phyloP scores from a whole-genome alignment of 352 stramenopile genomes.

The Peronosclerospora sorghi region DNA sequence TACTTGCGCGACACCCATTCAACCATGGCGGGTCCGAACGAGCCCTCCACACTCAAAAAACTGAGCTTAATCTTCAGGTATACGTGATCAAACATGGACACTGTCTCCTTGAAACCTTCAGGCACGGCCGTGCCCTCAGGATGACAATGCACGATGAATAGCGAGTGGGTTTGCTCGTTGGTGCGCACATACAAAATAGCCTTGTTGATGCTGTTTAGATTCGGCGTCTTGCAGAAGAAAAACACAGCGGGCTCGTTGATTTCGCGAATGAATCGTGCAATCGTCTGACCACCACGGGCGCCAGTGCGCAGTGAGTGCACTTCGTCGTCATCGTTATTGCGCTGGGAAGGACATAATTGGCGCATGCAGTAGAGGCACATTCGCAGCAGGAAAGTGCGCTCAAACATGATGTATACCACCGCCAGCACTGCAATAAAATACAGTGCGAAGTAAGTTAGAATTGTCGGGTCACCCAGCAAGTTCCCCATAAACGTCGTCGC shows the following conservation, averaged over 20 bases:
- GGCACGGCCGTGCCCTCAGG: conserved; percentile 40
- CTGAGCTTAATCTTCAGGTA: conserved; percentile 94
- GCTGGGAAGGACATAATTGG: conserved; percentile 60
- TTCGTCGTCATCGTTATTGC: conserved; percentile 24
- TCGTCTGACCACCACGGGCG: conserved; percentile 74
- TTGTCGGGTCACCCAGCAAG: conserved; percentile 72
- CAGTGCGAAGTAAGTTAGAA: conserved; percentile 84
- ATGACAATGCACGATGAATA: conserved; percentile 89
- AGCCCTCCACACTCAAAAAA: conserved; percentile 81
- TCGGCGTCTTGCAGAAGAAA: conserved; percentile 89
- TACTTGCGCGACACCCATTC: conserved; percentile 88
- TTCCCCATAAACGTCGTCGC: conserved; percentile 79
- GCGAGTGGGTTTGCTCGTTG: conserved; percentile 87
- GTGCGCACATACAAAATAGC: conserved; percentile 91
- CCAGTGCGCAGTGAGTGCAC: conserved; percentile 56
- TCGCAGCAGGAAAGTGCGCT: conserved; percentile 78
- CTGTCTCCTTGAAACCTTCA: conserved; percentile 75
- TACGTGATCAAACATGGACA: conserved; percentile 87
- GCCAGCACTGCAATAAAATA: conserved; percentile 78
- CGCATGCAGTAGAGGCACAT: conserved; percentile 74
- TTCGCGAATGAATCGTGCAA: conserved; percentile 69
- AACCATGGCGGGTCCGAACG: conserved; percentile 84
- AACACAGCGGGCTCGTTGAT: conserved; percentile 89
- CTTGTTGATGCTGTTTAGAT: conserved; percentile 92
- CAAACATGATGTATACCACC: conserved; percentile 84